Evolutionary conservation across 495 filamentous ascomycete genomes (phyloP).

Genomic region (Podospora pseudopauciseta): DNA sequence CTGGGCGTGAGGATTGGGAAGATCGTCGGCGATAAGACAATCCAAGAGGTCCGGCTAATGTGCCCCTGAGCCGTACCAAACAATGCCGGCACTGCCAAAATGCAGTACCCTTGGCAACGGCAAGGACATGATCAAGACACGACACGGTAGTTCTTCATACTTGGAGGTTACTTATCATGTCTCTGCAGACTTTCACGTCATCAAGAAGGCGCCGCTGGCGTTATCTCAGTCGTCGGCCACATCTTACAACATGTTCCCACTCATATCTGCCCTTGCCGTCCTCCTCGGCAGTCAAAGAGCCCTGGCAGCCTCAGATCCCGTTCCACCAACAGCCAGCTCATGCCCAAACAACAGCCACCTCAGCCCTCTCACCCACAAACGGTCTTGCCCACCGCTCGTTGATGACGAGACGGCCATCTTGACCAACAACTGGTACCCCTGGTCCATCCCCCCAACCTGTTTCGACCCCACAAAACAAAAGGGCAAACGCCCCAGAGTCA

Average conservation of each 20-base stretch:
- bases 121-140: background rate
- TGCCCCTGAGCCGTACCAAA: background rate
- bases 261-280: background rate
- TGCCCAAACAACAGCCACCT: slow-evolving; percentile 27
- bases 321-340: background rate
- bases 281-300: background rate
- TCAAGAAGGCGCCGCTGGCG: too few relatives aligned
- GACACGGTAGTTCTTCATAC: background rate
- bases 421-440: slow-evolving; percentile 16
- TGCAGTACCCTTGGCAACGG: background rate
- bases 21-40: background rate
- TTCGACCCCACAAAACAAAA: slow-evolving; percentile 12
- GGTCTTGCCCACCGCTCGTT: slow-evolving; percentile 21
- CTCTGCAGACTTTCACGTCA: too few relatives aligned
- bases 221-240: too few relatives aligned
- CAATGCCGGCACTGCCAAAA: background rate
- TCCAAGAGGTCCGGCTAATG: background rate
- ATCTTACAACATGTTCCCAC: background rate
- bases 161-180: background rate
- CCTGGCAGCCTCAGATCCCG: background rate
- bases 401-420: slow-evolving; percentile 27
- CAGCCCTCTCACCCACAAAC: slow-evolving; percentile 16
- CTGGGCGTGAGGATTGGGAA: background rate
- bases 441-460: slow-evolving; percentile 30
- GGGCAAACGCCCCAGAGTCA: background rate